phyloP scores from a whole-genome alignment of 495 filamentous ascomycete genomes.

The Aspergillus leporis region DNA sequence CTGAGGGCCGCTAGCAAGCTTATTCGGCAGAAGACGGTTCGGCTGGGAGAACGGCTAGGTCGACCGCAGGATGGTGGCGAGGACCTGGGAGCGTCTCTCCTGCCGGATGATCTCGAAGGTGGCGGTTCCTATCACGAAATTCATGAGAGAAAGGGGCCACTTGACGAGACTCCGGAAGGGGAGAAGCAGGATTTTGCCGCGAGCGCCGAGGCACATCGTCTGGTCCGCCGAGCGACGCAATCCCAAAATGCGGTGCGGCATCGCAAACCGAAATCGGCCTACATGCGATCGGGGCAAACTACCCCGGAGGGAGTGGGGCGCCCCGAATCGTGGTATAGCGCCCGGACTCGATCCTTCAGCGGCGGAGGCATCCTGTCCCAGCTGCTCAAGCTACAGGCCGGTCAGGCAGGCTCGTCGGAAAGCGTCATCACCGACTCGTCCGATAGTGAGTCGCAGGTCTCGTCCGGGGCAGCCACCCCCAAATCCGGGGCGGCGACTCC shows the following conservation, averaged over 20 bases:
- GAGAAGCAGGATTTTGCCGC: constrained; percentile 30
- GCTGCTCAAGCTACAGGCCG: constrained; percentile 40
- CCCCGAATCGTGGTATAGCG: constrained; percentile 34
- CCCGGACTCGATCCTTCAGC: constrained; percentile 19
- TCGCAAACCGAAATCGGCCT: constrained; percentile 36
- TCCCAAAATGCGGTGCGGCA: constrained; percentile 26
- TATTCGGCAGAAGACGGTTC: constrained; percentile 37
- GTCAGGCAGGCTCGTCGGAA: constrained; percentile 27
- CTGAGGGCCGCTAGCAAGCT: constrained; percentile 37
- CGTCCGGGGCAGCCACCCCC: constrained; percentile 39
- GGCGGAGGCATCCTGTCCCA: constrained; percentile 45
- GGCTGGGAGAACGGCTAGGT: constrained; percentile 39
- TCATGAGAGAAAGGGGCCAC: constrained; percentile 24
- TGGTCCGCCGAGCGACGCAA: constrained; percentile 44
- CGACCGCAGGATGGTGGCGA: constrained; percentile 42
- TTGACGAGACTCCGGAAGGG: constrained; percentile 15
- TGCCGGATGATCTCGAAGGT: constrained; percentile 38
- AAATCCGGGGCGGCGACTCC: constrained; percentile 48
- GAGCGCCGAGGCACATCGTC: constrained; percentile 44
- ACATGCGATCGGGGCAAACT: constrained; percentile 39
- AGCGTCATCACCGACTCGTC: constrained; percentile 44
- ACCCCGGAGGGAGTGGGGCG: constrained; percentile 38
- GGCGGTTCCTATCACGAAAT: constrained; percentile 25
- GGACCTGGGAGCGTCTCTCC: constrained; percentile 31
- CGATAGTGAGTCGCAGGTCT: constrained; percentile 39